phyloP scores from a whole-genome alignment of 2,329 filamentous ascomycete genomes.

The Ceratocystis papillata region DNA sequence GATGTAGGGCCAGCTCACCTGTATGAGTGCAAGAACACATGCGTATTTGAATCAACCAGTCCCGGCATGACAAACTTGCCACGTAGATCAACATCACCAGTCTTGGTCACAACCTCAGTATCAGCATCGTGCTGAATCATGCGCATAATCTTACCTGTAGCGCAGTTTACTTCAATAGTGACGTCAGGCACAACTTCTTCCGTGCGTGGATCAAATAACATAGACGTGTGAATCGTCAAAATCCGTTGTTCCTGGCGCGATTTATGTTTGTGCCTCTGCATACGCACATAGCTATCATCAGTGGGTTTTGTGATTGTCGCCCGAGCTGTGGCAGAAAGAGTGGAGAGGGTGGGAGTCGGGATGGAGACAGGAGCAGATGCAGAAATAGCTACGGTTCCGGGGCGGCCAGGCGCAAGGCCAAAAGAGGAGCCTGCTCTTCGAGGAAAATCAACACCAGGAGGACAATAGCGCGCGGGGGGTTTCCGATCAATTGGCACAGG shows the following conservation, averaged over 20 bases:
- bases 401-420: not conserved
- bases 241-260: slow-evolving; percentile 17
- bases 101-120: slow-evolving; percentile 27
- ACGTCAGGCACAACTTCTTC: slow-evolving; percentile 35
- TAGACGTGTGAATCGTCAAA: slow-evolving; percentile 37
- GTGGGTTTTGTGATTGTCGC: not conserved
- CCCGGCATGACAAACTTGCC: slow-evolving; percentile 42
- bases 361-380: not conserved
- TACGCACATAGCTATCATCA: slow-evolving; percentile 17
- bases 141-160: slow-evolving; percentile 34
- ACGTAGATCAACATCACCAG: slow-evolving; percentile 43
- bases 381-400: not conserved
- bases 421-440: not conserved
- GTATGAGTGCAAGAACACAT: slow-evolving; percentile 46
- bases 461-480: not conserved
- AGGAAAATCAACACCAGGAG: not conserved
- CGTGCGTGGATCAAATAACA: slow-evolving; percentile 38
- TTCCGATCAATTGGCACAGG: not conserved
- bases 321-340: not conserved
- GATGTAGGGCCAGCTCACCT: slow-evolving; percentile 28
- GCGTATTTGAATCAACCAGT: slow-evolving; percentile 45
- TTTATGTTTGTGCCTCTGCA: slow-evolving; percentile 13
- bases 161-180: slow-evolving; percentile 35
- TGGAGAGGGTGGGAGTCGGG: not conserved
- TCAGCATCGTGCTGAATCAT: slow-evolving; percentile 29